Evolutionary conservation across 306 rosid genomes (phyloP), one percentile per base, ranked within the genome.

Genomic region (Quercus rubra): DNA sequence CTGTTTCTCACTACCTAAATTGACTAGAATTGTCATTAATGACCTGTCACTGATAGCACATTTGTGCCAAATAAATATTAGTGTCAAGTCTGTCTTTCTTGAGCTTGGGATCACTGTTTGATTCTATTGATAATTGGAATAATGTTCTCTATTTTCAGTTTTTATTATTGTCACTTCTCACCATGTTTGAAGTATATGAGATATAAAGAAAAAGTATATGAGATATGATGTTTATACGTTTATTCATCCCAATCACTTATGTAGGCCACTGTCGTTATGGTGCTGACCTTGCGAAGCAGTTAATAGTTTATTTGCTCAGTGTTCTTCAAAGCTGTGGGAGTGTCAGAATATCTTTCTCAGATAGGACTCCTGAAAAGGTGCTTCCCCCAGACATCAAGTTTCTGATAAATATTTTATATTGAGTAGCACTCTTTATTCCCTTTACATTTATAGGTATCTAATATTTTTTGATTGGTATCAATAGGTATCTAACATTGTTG

Each of bases 331-430:
- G 90, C 86, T 95, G 98, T 81, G 98, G 97, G 77, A 92, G 92
- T 77, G 87, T 95, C 80, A 91, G 95, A 84, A 91, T 95, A 91
- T 92, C 98, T 85, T 95, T 90, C 83, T 89, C 98, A n/a, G 83
- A 86, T 80, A 90, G 89, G 85, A 92, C 99, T 71, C 92, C 99
- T 30, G 84, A 84, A 80, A 95, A 91, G 92, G 99, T 92, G 83
- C 77, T 78, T 70, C 52, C 13, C 12, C 30, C 23, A 11, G 62
- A 35, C 46, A 19, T 75, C 31, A 30, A 33, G 10, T 62, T 69
- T 74, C 77, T 54, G 63, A 31, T n/a, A 35, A 11, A 46, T 58
- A 15, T 67, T 64, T 75, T 12, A 17, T 35, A 15, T 28, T 80
- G 49, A 62, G 55, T 71, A 14, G 64, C 74, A 38, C 49, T 38